Evolutionary conservation across 805 yeast species (phyloP).

Genomic region (Diddensiella transvaalensis): DNA sequence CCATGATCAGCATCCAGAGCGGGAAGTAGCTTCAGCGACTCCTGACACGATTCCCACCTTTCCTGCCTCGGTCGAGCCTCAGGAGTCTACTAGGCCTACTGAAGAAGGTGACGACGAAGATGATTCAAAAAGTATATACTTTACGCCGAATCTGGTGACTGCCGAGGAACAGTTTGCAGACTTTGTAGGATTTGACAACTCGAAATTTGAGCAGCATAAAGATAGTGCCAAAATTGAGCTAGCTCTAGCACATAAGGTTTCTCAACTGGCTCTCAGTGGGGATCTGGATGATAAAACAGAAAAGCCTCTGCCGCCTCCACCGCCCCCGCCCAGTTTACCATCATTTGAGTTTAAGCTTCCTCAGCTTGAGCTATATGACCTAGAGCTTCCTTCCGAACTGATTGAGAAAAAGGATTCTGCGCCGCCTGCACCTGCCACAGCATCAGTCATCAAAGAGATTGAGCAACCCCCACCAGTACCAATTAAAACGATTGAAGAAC

Average conservation of each 20-base stretch:
- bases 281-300: neutral
- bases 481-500: no score
- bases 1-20: conserved; percentile 5
- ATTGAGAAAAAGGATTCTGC: neutral
- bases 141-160: conserved; percentile 14
- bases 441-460: no score
- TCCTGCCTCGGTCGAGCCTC: neutral
- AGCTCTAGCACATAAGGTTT: neutral
- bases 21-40: neutral
- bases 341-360: neutral
- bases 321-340: no score
- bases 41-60: neutral
- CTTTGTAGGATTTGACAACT: neutral
- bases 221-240: neutral
- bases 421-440: neutral
- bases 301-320: conserved; percentile 5
- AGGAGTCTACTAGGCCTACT: neutral
- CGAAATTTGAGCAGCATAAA: conserved; percentile 2
- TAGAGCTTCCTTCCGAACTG: neutral
- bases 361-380: neutral
- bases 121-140: conserved; percentile 19
- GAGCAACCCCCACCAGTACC: no score
- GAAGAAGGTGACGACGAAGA: conserved; percentile 16
- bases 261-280: neutral
- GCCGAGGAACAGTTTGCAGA: neutral